Evolutionary conservation across 495 filamentous ascomycete genomes (phyloP).

Genomic region (Annulohypoxylon maeteangense): DNA sequence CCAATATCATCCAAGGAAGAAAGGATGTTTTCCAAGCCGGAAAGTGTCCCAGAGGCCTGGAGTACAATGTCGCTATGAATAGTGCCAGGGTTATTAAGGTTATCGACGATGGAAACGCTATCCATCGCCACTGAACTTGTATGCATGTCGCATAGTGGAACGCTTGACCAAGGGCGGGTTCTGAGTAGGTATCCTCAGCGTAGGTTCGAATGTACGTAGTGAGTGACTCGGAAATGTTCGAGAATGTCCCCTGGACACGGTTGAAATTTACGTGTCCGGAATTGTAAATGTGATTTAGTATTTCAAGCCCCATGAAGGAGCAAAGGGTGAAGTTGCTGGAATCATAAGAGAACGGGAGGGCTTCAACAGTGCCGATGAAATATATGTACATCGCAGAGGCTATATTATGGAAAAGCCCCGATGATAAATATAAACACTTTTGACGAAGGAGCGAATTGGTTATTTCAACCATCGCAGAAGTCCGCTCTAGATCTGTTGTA

Average conservation of each 20-base stretch:
- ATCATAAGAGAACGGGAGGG: too few species aligned
- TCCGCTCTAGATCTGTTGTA: background rate
- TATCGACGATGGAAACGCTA: background rate
- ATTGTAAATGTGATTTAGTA: background rate
- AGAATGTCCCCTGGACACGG: background rate
- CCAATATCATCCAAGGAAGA: background rate
- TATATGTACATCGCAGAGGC: too few species aligned
- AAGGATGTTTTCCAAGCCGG: background rate
- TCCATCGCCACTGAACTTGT: background rate
- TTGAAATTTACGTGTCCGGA: background rate
- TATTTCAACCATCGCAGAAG: background rate
- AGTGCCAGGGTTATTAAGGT: background rate
- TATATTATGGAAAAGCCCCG: too few species aligned
- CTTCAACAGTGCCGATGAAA: background rate
- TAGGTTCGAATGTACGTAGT: background rate
- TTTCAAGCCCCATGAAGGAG: background rate
- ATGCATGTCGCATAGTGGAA: constrained; percentile 1
- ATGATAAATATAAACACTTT: constrained; percentile 1
- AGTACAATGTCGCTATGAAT: background rate
- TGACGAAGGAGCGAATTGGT: background rate
- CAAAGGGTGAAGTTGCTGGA: background rate
- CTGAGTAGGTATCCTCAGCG: background rate
- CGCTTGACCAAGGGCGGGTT: background rate
- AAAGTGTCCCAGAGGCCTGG: background rate
- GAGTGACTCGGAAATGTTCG: background rate